phyloP scores from a whole-genome alignment of 345 rosid genomes.

The Sisymbrium altissimum region DNA sequence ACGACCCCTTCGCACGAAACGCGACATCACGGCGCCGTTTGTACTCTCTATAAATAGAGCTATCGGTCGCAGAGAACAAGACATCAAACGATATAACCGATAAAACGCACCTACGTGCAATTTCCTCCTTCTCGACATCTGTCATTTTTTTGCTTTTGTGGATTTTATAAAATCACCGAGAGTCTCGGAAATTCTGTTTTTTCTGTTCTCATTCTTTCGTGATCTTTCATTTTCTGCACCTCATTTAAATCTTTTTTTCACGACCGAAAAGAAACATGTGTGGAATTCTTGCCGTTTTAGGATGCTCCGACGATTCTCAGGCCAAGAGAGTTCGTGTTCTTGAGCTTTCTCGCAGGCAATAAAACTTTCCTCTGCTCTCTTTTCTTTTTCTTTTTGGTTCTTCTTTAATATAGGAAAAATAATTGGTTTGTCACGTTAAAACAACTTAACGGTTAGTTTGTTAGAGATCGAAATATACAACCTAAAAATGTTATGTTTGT shows the following conservation, averaged over 20 bases:
- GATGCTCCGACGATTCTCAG: constrained; percentile 90
- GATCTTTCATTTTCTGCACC: background rate
- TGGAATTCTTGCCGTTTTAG: constrained; percentile 93
- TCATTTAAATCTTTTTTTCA: background rate
- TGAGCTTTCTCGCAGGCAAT: constrained; percentile 98
- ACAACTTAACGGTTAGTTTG: too few relatives aligned
- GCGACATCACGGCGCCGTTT: constrained; percentile 31
- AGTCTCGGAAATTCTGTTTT: constrained; percentile 6
- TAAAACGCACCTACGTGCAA: constrained; percentile 13
- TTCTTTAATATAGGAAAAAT: background rate
- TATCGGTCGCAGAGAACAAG: background rate
- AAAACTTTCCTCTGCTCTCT: background rate
- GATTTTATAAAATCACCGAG: background rate
- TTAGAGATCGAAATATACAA: background rate
- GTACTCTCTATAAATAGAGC: constrained; percentile 27
- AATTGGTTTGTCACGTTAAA: background rate
- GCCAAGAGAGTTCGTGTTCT: constrained; percentile 93
- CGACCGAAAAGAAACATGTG: constrained; percentile 48
- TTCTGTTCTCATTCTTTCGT: background rate
- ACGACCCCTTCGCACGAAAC: constrained; percentile 6
- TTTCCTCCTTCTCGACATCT: constrained; percentile 3
- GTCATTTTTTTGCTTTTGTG: background rate
- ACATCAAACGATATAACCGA: constrained; percentile 9
- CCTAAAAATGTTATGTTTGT: background rate
- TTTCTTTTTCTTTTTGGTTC: background rate